Percentiles rank a stretch among this genome's conserved stretches.
Evolutionary conservation across 2,329 filamentous ascomycete genomes (phyloP).

Genomic region (Zasmidium angulare): DNA sequence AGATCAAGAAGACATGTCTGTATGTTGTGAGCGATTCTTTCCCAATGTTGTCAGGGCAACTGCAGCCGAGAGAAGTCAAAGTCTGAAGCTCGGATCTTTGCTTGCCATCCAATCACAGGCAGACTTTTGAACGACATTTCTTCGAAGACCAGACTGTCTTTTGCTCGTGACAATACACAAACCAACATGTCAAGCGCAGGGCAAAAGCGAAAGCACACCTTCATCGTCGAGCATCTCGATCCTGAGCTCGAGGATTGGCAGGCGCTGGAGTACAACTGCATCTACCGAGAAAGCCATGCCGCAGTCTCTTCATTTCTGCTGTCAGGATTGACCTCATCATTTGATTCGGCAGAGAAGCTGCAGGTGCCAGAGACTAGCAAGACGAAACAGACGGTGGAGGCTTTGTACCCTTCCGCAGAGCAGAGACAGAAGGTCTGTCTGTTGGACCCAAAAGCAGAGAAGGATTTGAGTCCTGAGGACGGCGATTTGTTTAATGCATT

Average conservation of each 20-base stretch:
- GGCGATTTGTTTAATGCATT: conserved; percentile 83
- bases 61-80: too few relatives aligned
- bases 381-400: conserved; percentile 66
- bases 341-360: conserved; percentile 50
- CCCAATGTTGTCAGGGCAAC: too few relatives aligned
- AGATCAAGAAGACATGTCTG: too few relatives aligned
- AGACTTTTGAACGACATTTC: too few relatives aligned
- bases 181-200: conserved; percentile 8
- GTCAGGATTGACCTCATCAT: conserved; percentile 43
- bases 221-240: conserved; percentile 96
- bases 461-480: conserved; percentile 82
- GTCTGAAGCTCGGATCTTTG: too few relatives aligned
- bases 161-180: background rate
- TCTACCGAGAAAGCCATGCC: conserved; percentile 75
- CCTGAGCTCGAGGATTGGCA: conserved; percentile 94
- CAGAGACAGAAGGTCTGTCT: conserved; percentile 79
- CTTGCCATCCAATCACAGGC: background rate
- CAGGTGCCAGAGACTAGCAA: conserved; percentile 18
- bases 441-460: conserved; percentile 78
- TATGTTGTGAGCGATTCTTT: too few relatives aligned
- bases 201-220: conserved; percentile 55
- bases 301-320: conserved; percentile 54
- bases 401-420: conserved; percentile 62
- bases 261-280: conserved; percentile 84
- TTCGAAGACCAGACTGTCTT: background rate